Base-by-base conservation (phyloP, 2,329 filamentous ascomycete genomes). In the Periconia sp. region DNA sequence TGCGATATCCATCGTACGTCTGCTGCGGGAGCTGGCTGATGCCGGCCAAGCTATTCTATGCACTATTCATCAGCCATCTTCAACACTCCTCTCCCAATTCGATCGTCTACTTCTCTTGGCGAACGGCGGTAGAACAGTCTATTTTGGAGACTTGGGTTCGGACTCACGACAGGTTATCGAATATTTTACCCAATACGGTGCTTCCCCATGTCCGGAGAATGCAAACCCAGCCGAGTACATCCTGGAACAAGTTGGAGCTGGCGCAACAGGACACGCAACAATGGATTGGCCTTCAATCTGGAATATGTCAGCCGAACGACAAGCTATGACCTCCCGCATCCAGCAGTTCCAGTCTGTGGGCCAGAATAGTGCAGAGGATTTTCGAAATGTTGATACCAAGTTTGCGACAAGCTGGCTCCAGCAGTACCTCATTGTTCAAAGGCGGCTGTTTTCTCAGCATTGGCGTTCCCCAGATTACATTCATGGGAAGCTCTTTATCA, bases 41-140 rank as follows among this genome's bases (percentile, higher is more conserved):
- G 75, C 74, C 2, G 84, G 84, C 0, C 84, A 86, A 53, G 82
- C 84, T 9, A 77, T 87, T 1, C 66, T 87, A 2, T 80, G 82
- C 43, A 87, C 84, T 0, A 86, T 87, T 25, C 84, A 87, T 48
- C 84, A 96, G 70, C 91, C 91, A 12, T 92, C 88, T 7, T 89
- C 90, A 19, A 89, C 92, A 78, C 78, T 95, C 25, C 94, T 95
- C 76, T 87, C 95, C 67, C 85, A 88, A 46, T 95, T 92, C 63
- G 87, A 92, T 57, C 80, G 86, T 36, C 79, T 92, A 5, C 77
- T 91, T 23, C 87, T 91, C 73, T 73, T 91, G 9, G 83, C 84
- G 16, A 86, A 81, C 63, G 87, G 87, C 39, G 88, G 88, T 43
- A 80, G 76, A 62, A 88, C 86, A 1, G 85, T 90, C 29, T 92